Evolutionary conservation across 768 basidiomycete species (phyloP), one percentile per base, ranked within the genome.

Genomic region (Tylopilus subfusipes): DNA sequence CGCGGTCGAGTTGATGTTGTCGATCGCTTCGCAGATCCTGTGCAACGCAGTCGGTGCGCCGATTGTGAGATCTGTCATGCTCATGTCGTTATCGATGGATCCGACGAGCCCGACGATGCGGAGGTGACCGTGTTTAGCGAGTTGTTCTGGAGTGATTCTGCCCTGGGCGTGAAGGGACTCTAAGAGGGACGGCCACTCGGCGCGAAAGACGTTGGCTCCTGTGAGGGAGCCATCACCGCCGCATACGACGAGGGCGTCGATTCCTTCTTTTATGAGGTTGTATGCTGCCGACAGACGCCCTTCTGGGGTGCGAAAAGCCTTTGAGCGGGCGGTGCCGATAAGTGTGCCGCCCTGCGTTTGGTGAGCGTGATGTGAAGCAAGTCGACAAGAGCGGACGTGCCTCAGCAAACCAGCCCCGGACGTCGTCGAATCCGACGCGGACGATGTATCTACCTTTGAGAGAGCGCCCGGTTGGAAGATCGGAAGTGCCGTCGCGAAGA

Each of bases 21-120:
- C 97, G 70, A 99, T 90, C 25, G 94, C 86, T 71, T 98, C 97
- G 72, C 97, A 98, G 52, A 98, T 98, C 39, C 97, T 84, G 61
- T 96, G 94, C 34, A 99, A 76, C 19, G 96, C 96, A 2, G 96
- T 99, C 1, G 91, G 85, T 1, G 94, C 96, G 45, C 96, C 97
- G 66, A 98, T 98, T 8, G 97, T 99, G 66, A 97, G 72, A 72
- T 98, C 94, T 19, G 97, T 98, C 82, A 96, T 80, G 16, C 90
- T 89, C 95, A 99, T 98, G 69, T 98, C 97, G 66, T 99, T 99
- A 74, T 99, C 97, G 67, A 99, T 98, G 5, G 93, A 96, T 33
- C 97, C 97, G 55, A 98, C 97, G 39, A 99, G 84, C n/a, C 97
- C 97, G 57, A 96, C 96, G 62, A 99, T 97, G 71, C 83, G 90